A percentile compares a stretch with the other conserved stretches of the same genome.
phyloP scores from a whole-genome alignment of 2,329 filamentous ascomycete species.

The Cordyceps cateniannulata region DNA sequence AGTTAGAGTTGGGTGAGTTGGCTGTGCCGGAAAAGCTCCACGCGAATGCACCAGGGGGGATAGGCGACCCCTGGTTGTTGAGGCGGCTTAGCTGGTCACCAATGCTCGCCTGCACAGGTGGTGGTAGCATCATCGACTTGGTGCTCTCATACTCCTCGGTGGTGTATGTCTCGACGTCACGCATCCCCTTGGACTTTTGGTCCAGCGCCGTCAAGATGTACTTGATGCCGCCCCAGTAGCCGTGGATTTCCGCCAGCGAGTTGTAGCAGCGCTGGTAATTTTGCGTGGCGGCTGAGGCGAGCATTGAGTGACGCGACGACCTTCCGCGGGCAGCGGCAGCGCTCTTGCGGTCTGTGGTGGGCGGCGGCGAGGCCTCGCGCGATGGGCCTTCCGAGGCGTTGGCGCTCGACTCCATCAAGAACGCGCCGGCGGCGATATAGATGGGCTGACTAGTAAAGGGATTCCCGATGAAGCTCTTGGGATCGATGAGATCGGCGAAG shows the following conservation, averaged over 20 bases:
- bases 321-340: slow-evolving; percentile 25
- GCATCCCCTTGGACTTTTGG: slow-evolving; percentile 81
- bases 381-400: slow-evolving; percentile 57
- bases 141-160: slow-evolving; percentile 72
- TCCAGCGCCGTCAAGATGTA: slow-evolving; percentile 84
- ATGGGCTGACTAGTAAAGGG: slow-evolving; percentile 88
- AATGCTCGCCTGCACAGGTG: slow-evolving; percentile 29
- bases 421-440: slow-evolving; percentile 85
- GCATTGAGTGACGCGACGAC: slow-evolving; percentile 61
- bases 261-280: slow-evolving; percentile 87
- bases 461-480: slow-evolving; percentile 79
- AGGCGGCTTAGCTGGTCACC: slow-evolving; percentile 37
- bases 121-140: slow-evolving; percentile 37
- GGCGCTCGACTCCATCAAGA: slow-evolving; percentile 73
- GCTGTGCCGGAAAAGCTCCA: slow-evolving; percentile 86
- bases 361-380: slow-evolving; percentile 47
- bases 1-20: slow-evolving; percentile 75
- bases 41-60: slow-evolving; percentile 52
- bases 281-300: slow-evolving; percentile 75
- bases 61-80: slow-evolving; percentile 43
- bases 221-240: slow-evolving; percentile 79
- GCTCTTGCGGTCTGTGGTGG: slow-evolving; percentile 12
- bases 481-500: slow-evolving; percentile 79
- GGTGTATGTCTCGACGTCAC: slow-evolving; percentile 64
- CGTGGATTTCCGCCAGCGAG: slow-evolving; percentile 71